Percentiles rank a stretch among this genome's conserved stretches.
These are phyloP conservation scores for Trametopsis cervina DNA, from an alignment of 768 basidiomycete species.

Conservation along the genomic window DNA sequence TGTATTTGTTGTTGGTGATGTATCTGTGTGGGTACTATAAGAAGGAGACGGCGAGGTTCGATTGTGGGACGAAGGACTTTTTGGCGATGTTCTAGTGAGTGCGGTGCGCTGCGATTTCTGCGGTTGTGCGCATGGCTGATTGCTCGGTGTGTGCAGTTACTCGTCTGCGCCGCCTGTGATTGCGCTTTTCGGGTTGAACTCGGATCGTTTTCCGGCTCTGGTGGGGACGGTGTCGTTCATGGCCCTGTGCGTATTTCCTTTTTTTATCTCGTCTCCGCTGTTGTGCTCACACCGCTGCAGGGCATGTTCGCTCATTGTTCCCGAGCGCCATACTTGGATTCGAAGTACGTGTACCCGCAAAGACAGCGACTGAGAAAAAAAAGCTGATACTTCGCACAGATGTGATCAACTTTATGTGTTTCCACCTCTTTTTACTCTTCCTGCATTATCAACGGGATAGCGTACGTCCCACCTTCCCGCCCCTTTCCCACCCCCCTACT, in stretches of 20 bases:
- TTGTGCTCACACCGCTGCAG: too few relatives aligned
- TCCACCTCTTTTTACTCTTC: slow-evolving; percentile 74
- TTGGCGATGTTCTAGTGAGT: slow-evolving; percentile 30
- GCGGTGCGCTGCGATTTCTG: too few relatives aligned
- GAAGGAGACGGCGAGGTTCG: slow-evolving; percentile 26
- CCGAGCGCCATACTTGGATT: slow-evolving; percentile 60
- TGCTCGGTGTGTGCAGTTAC: slow-evolving; percentile 17
- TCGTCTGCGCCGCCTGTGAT: slow-evolving; percentile 44
- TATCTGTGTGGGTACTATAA: slow-evolving; percentile 20
- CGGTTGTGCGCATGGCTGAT: too few relatives aligned
- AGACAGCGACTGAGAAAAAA: neutral
- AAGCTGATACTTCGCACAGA: slow-evolving; percentile 28
- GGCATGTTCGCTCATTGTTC: too few relatives aligned
- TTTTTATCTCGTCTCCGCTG: too few relatives aligned
- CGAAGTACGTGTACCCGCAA: too few relatives aligned
- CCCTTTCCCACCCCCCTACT: neutral
- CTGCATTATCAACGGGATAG: slow-evolving; percentile 41
- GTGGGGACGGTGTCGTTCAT: slow-evolving; percentile 53
- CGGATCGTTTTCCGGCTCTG: slow-evolving; percentile 58
- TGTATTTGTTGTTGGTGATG: slow-evolving; percentile 52
- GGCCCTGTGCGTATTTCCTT: slow-evolving; percentile 37
- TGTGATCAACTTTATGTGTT: slow-evolving; percentile 65
- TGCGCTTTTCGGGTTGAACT: slow-evolving; percentile 61
- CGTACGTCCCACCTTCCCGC: slow-evolving; percentile 21
- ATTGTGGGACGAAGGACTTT: slow-evolving; percentile 37